These are phyloP conservation scores for Trematosphaeria pertusa DNA, from an alignment of 2,329 filamentous ascomycete species.

Conservation along the genomic window DNA sequence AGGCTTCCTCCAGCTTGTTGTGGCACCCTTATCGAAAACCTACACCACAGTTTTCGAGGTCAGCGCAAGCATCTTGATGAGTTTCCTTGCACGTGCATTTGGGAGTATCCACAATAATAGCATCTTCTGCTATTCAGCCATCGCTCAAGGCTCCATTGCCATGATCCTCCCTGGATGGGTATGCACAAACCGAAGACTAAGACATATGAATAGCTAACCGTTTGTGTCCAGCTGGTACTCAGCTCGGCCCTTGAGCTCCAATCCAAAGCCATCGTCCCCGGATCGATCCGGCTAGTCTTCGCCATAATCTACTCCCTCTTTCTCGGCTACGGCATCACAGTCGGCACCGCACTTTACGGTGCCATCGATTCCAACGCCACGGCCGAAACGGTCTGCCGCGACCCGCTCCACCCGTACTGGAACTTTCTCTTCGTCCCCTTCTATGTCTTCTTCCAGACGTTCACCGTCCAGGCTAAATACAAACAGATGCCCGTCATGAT, in stretches of 20 bases:
- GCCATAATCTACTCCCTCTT: slow-evolving; percentile 60
- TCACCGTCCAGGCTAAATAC: slow-evolving; percentile 83
- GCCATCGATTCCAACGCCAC: slow-evolving; percentile 54
- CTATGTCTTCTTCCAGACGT: slow-evolving; percentile 70
- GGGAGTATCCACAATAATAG: slow-evolving; percentile 52
- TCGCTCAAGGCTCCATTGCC: slow-evolving; percentile 58
- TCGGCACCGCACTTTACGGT: slow-evolving; percentile 57
- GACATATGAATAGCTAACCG: too few relatives aligned
- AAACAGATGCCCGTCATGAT: slow-evolving; percentile 79
- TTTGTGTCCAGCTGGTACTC: slow-evolving; percentile 48
- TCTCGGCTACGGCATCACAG: slow-evolving; percentile 58
- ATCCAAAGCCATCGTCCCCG: slow-evolving; percentile 55
- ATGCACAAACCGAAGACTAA: too few relatives aligned
- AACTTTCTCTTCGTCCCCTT: slow-evolving; percentile 78
- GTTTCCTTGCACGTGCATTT: slow-evolving; percentile 56
- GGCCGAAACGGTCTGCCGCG: slow-evolving; percentile 49
- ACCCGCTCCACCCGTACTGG: slow-evolving; percentile 58
- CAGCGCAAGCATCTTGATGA: slow-evolving; percentile 54
- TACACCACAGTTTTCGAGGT: slow-evolving; percentile 63
- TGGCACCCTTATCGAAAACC: slow-evolving; percentile 75
- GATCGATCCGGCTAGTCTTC: slow-evolving; percentile 58
- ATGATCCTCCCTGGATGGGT: slow-evolving; percentile 57
- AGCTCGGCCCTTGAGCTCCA: slow-evolving; percentile 57
- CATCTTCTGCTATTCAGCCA: slow-evolving; percentile 57
- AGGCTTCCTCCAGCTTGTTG: slow-evolving; percentile 75